phyloP scores from a whole-genome alignment of 2,329 filamentous ascomycete species.

The Alternaria sp. region DNA sequence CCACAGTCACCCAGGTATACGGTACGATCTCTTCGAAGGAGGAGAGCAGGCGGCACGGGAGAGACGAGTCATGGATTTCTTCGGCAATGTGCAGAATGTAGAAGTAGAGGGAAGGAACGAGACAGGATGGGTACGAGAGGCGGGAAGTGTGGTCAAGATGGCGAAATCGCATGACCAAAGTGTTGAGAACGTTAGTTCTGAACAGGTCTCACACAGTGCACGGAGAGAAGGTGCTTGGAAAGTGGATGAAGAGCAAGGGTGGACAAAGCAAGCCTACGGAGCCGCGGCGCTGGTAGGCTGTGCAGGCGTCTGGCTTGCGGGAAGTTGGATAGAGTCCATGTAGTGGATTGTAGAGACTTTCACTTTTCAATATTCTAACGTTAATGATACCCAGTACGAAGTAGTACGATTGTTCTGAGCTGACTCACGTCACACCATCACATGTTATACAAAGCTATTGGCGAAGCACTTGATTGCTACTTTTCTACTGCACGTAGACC shows the following conservation, averaged over 20 bases:
- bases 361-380: not conserved
- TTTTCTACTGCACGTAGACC: not conserved
- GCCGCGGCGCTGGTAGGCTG: constrained; percentile 51
- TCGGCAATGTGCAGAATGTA: constrained; percentile 97
- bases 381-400: constrained; percentile 16
- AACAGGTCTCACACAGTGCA: constrained; percentile 24
- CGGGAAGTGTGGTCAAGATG: constrained; percentile 72
- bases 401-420: not conserved
- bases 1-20: constrained; percentile 87
- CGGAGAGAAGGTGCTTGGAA: constrained; percentile 46
- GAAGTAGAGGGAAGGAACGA: constrained; percentile 73
- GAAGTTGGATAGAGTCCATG: constrained; percentile 50
- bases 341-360: constrained; percentile 7
- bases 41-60: constrained; percentile 80
- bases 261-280: constrained; percentile 53
- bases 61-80: constrained; percentile 93
- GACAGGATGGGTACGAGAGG: constrained; percentile 69
- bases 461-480: not conserved
- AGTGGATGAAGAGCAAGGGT: constrained; percentile 49
- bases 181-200: constrained; percentile 29
- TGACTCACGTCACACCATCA: not conserved
- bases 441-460: not conserved
- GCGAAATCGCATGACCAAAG: constrained; percentile 52
- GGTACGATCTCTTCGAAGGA: constrained; percentile 94
- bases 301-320: constrained; percentile 52